A percentile compares a stretch with the other conserved stretches of the same genome.
Evolutionary conservation across 1,284 basidiomycete species (phyloP).

Genomic region (Xerocomus tenax): DNA sequence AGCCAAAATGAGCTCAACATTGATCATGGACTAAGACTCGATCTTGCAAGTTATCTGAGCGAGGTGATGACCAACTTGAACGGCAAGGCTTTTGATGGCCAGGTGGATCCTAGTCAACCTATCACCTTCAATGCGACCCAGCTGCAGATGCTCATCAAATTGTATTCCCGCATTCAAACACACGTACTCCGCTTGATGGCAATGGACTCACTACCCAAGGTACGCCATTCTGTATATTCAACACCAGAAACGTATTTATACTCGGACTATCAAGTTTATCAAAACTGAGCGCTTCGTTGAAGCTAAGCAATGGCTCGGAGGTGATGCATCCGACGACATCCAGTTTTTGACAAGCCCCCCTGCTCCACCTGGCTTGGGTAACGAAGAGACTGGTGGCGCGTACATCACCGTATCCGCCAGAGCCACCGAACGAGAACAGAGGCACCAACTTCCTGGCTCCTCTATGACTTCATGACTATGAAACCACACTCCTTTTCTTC

Average conservation of each 20-base stretch:
- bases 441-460: slow-evolving; percentile 24
- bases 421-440: slow-evolving; percentile 52
- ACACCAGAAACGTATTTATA: slow-evolving; percentile 2
- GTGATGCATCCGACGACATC: slow-evolving; percentile 58
- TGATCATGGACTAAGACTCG: slow-evolving; percentile 91
- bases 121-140: slow-evolving; percentile 84
- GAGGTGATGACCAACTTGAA: slow-evolving; percentile 72
- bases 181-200: slow-evolving; percentile 98
- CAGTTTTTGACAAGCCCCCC: slow-evolving; percentile 46
- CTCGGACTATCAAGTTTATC: slow-evolving; percentile 53
- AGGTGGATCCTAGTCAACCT: slow-evolving; percentile 71
- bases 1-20: slow-evolving; percentile 96
- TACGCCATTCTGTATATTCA: slow-evolving; percentile 29
- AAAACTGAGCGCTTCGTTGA: slow-evolving; percentile 73
- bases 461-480: slow-evolving; percentile 26
- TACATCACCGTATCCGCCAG: slow-evolving; percentile 78
- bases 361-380: slow-evolving; percentile 57
- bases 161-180: slow-evolving; percentile 93
- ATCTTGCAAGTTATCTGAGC: slow-evolving; percentile 87
- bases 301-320: slow-evolving; percentile 66
- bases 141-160: slow-evolving; percentile 83
- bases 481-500: slow-evolving; percentile 9
- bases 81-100: slow-evolving; percentile 68
- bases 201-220: slow-evolving; percentile 94
- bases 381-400: slow-evolving; percentile 67